Conservation (phyloP, 2,329 filamentous ascomycete genomes). For the Sporothrix protearum region DNA sequence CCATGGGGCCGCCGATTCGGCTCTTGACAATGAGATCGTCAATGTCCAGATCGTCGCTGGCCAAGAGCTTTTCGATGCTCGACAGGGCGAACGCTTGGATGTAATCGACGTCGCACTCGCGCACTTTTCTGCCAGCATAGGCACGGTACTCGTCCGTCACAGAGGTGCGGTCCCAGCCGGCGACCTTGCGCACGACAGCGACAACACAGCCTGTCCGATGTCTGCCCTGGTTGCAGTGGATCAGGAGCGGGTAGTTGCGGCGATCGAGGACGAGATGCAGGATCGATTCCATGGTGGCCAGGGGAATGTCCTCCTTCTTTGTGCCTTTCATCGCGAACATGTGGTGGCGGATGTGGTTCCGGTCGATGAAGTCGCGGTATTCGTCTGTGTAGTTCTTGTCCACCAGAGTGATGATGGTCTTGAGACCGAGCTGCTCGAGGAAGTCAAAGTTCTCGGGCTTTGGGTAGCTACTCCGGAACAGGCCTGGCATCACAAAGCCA, state of each 20-base stretch:
- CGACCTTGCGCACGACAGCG: slow-evolving; percentile 70
- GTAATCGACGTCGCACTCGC: slow-evolving; percentile 59
- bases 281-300: slow-evolving; percentile 65
- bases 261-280: slow-evolving; percentile 68
- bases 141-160: slow-evolving; percentile 70
- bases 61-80: slow-evolving; percentile 37
- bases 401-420: slow-evolving; percentile 71
- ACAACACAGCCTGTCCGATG: slow-evolving; percentile 90
- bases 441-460: slow-evolving; percentile 66
- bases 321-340: slow-evolving; percentile 81
- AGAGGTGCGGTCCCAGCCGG: slow-evolving; percentile 60
- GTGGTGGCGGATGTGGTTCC: slow-evolving; percentile 66
- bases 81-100: slow-evolving; percentile 49
- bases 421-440: slow-evolving; percentile 64
- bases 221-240: slow-evolving; percentile 94
- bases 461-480: slow-evolving; percentile 83
- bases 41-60: slow-evolving; percentile 20
- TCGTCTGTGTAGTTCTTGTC: slow-evolving; percentile 56
- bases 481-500: slow-evolving; percentile 65
- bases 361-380: slow-evolving; percentile 59
- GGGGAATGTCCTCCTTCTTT: slow-evolving; percentile 70
- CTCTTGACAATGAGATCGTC: slow-evolving; percentile 4
- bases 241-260: slow-evolving; percentile 72
- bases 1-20: background rate
- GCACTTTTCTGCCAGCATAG: slow-evolving; percentile 59